These are phyloP conservation scores for Cavenderia fasciculata DNA, from an alignment of 78 protist genomes.

Conservation along the genomic window DNA sequence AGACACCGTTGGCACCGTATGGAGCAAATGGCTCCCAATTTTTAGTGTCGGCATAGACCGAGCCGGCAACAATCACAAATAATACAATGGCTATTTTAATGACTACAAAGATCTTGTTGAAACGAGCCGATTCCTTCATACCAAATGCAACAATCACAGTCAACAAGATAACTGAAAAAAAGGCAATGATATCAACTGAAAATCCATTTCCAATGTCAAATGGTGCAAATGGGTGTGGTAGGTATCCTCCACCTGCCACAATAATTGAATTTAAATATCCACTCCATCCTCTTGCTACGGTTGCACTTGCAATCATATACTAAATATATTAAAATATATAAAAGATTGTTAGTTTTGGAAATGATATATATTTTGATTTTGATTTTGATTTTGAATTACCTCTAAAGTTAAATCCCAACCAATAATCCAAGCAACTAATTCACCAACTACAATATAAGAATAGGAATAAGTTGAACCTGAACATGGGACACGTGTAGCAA, in stretches of 20 bases:
- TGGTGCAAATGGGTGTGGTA: conserved; percentile 52
- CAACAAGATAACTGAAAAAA: conserved; percentile 14
- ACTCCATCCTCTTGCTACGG: conserved; percentile 84
- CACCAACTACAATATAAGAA: conserved; percentile 73
- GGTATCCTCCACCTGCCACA: conserved; percentile 25
- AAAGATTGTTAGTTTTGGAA: background rate
- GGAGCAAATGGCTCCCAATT: conserved; percentile 76
- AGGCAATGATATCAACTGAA: conserved; percentile 56
- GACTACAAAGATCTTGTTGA: conserved; percentile 58
- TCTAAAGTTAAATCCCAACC: conserved; percentile 81
- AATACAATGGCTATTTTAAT: conserved; percentile 63
- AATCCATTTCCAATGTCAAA: conserved; percentile 15
- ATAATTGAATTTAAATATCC: conserved; percentile 36
- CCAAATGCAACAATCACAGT: conserved; percentile 74
- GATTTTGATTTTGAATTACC: too few relatives aligned
- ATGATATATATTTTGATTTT: too few relatives aligned
- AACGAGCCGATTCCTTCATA: conserved; percentile 66
- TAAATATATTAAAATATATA: too few relatives aligned
- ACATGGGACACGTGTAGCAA: conserved; percentile 69
- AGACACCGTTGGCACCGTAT: conserved; percentile 54
- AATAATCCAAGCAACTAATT: conserved; percentile 70
- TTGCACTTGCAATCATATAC: conserved; percentile 75
- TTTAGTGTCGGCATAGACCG: conserved; percentile 35
- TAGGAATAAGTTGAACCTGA: conserved; percentile 79
- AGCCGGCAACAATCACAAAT: conserved; percentile 57